Percentiles rank a stretch among this genome's conserved stretches.
Conservation (phyloP, 2,329 filamentous ascomycete species). For the Chaetomiaceae sp. region DNA sequence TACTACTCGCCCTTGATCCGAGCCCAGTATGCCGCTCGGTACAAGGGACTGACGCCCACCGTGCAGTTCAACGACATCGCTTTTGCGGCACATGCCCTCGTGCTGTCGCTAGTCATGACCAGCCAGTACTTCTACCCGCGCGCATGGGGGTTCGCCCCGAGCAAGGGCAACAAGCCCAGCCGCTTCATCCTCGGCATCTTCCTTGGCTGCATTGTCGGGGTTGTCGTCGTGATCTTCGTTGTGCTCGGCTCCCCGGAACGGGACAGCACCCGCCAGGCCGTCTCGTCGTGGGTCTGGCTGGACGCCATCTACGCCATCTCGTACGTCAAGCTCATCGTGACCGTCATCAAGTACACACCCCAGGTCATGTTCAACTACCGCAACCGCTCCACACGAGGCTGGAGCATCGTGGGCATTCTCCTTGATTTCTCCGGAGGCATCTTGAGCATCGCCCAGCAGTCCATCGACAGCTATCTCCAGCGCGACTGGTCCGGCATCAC, state of each 20-base stretch:
- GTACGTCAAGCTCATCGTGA: slow-evolving; percentile 85
- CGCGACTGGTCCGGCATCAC: slow-evolving; percentile 86
- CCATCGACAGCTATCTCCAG: slow-evolving; percentile 79
- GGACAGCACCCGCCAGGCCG: slow-evolving; percentile 36
- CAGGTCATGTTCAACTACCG: slow-evolving; percentile 79
- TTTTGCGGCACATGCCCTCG: slow-evolving; percentile 76
- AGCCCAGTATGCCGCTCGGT: slow-evolving; percentile 75
- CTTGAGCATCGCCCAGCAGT: slow-evolving; percentile 74
- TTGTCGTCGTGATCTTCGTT: slow-evolving; percentile 47
- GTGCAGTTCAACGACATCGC: slow-evolving; percentile 86
- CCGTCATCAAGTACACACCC: slow-evolving; percentile 88
- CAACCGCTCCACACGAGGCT: slow-evolving; percentile 80
- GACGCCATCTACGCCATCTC: slow-evolving; percentile 66
- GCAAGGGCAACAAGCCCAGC: slow-evolving; percentile 51
- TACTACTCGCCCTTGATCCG: slow-evolving; percentile 76
- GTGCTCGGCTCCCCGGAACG: slow-evolving; percentile 38
- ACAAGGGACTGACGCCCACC: slow-evolving; percentile 72
- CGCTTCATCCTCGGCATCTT: slow-evolving; percentile 64
- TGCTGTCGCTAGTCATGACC: slow-evolving; percentile 68
- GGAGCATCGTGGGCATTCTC: slow-evolving; percentile 80
- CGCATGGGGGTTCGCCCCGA: slow-evolving; percentile 72
- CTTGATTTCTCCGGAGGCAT: slow-evolving; percentile 79
- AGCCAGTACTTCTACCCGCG: slow-evolving; percentile 68
- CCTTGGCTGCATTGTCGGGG: slow-evolving; percentile 60
- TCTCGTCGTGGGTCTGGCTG: slow-evolving; percentile 54